Percentiles rank a stretch among this genome's conserved stretches.
Conservation (phyloP, 2,329 filamentous ascomycete genomes). For the Rachicladosporium sp. region DNA sequence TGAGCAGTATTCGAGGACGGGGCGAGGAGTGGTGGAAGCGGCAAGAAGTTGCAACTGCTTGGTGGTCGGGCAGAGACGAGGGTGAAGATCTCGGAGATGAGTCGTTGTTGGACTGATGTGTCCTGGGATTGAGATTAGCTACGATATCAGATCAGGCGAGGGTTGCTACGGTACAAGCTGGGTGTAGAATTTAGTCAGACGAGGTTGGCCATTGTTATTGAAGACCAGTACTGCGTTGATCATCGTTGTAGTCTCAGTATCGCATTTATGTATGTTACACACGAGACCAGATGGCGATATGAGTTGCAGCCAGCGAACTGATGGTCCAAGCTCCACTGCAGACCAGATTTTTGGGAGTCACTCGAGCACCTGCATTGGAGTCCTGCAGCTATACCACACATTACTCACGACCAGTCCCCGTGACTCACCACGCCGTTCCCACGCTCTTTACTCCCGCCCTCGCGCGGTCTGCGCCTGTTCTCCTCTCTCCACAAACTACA, state of each 20-base stretch:
- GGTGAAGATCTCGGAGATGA: conserved; percentile 94
- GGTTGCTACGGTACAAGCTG: conserved; percentile 53
- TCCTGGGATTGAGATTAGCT: conserved; percentile 58
- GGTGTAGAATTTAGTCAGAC: conserved; percentile 96
- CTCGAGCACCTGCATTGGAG: conserved; percentile 30
- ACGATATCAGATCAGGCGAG: neutral
- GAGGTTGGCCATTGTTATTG: conserved; percentile 93
- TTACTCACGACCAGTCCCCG: conserved; percentile 4
- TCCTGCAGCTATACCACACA: conserved; percentile 7
- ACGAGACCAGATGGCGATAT: too few species aligned
- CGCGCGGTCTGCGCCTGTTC: conserved; percentile 19
- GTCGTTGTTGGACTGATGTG: conserved; percentile 88
- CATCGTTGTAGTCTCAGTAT: conserved; percentile 41
- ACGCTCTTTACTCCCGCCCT: conserved; percentile 14
- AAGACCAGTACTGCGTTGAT: conserved; percentile 98
- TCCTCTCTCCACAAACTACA: neutral
- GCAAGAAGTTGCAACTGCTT: conserved; percentile 96
- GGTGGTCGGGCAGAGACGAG: conserved; percentile 82
- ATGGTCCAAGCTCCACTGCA: neutral
- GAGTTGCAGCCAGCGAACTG: too few species aligned
- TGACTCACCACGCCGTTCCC: conserved; percentile 19
- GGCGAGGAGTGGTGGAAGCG: conserved; percentile 32
- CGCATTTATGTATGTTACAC: neutral
- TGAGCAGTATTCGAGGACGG: conserved; percentile 27
- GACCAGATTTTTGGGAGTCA: conserved; percentile 24